phyloP scores from a whole-genome alignment of 495 filamentous ascomycete genomes.

The Annulohypoxylon maeteangense region DNA sequence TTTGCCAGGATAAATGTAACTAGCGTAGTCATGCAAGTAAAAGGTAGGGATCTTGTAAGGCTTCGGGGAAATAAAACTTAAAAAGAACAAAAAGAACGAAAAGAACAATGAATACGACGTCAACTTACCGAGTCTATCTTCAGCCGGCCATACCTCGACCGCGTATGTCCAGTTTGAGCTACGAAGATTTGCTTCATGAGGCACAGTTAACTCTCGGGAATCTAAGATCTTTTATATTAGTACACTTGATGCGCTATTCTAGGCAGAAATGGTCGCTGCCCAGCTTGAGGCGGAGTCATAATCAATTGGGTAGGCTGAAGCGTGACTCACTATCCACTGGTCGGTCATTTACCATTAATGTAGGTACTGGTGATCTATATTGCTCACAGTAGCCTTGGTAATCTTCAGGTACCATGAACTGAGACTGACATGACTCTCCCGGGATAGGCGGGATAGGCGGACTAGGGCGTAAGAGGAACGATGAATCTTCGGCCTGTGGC shows the following conservation, averaged over 20 bases:
- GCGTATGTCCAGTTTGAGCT: slow-evolving; percentile 33
- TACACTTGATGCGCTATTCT: background rate
- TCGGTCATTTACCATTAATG: background rate
- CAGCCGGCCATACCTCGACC: slow-evolving; percentile 31
- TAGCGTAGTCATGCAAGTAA: slow-evolving; percentile 1
- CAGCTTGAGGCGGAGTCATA: slow-evolving; percentile 28
- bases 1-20: background rate
- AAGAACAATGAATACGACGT: slow-evolving; percentile 9
- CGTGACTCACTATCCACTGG: slow-evolving; percentile 27
- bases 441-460: background rate
- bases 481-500: background rate
- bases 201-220: background rate
- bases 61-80: background rate
- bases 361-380: background rate
- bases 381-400: background rate
- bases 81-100: background rate
- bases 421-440: background rate
- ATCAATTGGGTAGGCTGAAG: slow-evolving; percentile 33
- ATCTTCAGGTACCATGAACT: background rate
- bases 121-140: slow-evolving; percentile 27
- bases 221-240: slow-evolving; percentile 25
- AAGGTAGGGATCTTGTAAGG: background rate
- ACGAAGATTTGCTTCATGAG: background rate
- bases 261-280: slow-evolving; percentile 33
- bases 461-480: background rate